These are phyloP conservation scores for Raphidocelis subcapitata DNA, from an alignment of 139 green algal genomes.

Conservation along the genomic window DNA sequence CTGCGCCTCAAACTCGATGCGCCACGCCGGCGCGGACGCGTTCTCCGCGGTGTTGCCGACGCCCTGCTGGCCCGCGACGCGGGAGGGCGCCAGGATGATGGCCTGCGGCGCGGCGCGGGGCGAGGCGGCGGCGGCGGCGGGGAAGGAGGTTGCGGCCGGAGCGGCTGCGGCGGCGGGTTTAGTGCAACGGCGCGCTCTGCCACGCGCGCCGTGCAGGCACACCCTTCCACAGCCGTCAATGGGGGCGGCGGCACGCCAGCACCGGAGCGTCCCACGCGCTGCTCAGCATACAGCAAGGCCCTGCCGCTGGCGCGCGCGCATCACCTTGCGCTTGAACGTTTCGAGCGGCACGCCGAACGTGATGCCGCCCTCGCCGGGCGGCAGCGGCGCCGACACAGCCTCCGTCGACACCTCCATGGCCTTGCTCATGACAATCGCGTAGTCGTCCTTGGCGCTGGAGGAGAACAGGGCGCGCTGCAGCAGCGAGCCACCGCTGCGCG, in stretches of 20 bases:
- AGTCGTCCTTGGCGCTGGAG: constrained; percentile 25
- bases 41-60: constrained; percentile 54
- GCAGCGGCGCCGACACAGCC: not conserved
- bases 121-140: not conserved
- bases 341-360: constrained; percentile 51
- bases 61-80: constrained; percentile 69
- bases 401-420: constrained; percentile 20
- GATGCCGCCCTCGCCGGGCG: constrained; percentile 45
- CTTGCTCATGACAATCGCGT: constrained; percentile 36
- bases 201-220: not conserved
- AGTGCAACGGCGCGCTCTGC: not conserved
- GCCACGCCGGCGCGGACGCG: constrained; percentile 59
- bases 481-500: too few species aligned
- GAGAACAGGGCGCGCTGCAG: not conserved
- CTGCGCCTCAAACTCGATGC: constrained; percentile 69
- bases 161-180: not conserved
- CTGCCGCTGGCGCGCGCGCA: not conserved
- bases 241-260: too few species aligned
- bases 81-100: constrained; percentile 66
- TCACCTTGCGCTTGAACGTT: constrained; percentile 59
- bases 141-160: not conserved
- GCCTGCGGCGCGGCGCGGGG: constrained; percentile 44
- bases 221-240: not conserved
- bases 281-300: not conserved
- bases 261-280: not conserved